Conservation (phyloP, 441 rosid genomes). For the Gossypium lobatum region DNA sequence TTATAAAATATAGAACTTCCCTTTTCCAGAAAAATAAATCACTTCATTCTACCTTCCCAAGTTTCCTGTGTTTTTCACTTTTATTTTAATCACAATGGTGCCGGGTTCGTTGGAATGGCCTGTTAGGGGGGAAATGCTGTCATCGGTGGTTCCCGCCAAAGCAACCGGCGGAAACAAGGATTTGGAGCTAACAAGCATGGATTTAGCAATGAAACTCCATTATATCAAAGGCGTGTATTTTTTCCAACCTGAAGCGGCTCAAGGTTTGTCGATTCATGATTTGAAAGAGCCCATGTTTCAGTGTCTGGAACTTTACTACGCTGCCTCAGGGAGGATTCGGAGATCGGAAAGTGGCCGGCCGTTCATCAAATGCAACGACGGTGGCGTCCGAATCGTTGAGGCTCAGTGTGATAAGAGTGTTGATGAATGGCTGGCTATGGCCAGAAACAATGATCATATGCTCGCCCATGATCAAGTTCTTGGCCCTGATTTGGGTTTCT, state of each 20-base stretch:
- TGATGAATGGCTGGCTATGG: constrained; percentile 40
- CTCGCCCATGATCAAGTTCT: constrained; percentile 38
- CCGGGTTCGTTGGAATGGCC: constrained; percentile 13
- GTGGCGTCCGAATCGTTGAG: constrained; percentile 58
- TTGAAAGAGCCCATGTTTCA: constrained; percentile 41
- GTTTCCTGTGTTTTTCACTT: not conserved
- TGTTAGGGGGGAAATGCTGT: constrained; percentile 33
- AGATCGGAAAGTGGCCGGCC: constrained; percentile 31
- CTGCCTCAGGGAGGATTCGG: constrained; percentile 48
- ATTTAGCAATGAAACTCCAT: constrained; percentile 68
- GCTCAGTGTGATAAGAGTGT: constrained; percentile 40
- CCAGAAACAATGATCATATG: constrained; percentile 23
- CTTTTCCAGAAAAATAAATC: not conserved
- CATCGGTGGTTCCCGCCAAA: constrained; percentile 50
- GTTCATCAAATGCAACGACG: constrained; percentile 60
- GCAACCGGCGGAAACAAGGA: constrained; percentile 32
- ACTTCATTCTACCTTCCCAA: not conserved
- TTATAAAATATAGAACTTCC: not conserved
- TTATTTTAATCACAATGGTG: not conserved
- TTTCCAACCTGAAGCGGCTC: constrained; percentile 29
- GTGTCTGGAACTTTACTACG: constrained; percentile 29
- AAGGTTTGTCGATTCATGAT: constrained; percentile 27
- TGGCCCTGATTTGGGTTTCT: constrained; percentile 64
- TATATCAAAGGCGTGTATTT: constrained; percentile 53
- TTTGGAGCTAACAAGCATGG: constrained; percentile 36